These are phyloP conservation scores for Dryas alaskensis DNA, from an alignment of 306 rosid genomes.

Conservation along the genomic window DNA sequence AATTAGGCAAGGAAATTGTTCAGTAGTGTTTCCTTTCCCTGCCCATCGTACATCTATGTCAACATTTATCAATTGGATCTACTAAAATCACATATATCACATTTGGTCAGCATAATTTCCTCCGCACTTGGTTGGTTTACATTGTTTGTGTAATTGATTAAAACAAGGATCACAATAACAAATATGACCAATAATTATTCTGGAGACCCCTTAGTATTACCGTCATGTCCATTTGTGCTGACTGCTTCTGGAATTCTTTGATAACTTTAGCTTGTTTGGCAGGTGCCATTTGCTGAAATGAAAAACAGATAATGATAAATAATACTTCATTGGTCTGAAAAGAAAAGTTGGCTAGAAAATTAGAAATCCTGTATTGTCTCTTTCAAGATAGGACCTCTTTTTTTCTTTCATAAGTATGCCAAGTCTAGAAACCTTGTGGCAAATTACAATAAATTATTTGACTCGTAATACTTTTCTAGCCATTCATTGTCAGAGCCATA, in stretches of 20 bases:
- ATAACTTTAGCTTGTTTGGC: constrained; percentile 92
- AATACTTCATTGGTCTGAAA: background rate
- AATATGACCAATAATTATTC: background rate
- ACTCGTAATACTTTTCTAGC: too few relatives aligned
- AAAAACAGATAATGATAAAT: constrained; percentile 23
- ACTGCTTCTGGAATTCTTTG: constrained; percentile 81
- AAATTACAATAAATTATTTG: too few relatives aligned
- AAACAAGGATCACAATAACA: background rate
- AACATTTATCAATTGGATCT: background rate
- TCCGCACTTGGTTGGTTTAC: background rate
- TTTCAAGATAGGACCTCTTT: too few relatives aligned
- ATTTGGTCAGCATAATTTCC: background rate
- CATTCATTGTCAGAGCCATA: background rate
- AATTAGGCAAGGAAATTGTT: background rate
- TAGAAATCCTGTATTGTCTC: too few relatives aligned
- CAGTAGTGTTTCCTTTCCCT: background rate
- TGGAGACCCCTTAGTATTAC: constrained; percentile 36
- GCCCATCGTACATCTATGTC: background rate
- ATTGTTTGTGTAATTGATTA: background rate
- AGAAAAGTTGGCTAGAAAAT: background rate
- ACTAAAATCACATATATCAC: background rate
- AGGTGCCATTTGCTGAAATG: constrained; percentile 92
- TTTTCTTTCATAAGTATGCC: too few relatives aligned
- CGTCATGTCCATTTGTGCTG: constrained; percentile 97
- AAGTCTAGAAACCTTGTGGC: too few relatives aligned